Conservation (phyloP, 345 rosid genomes). For the Murraya koenigii region DNA sequence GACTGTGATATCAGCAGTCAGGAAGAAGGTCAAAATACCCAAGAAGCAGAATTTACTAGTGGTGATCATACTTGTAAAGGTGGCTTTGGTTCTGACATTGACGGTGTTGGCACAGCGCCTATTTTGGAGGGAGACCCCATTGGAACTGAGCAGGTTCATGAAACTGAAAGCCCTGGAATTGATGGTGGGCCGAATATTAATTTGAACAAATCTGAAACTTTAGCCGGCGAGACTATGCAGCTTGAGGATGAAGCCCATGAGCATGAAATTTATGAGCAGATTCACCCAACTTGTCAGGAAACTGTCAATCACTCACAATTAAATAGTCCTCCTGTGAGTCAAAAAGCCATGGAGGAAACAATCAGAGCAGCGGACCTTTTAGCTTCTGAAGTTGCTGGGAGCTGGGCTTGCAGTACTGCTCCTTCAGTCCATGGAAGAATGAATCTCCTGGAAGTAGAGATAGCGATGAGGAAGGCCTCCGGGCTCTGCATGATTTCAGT, state of each 20-base stretch:
- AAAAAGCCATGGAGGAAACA: constrained; percentile 49
- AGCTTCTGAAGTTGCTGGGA: constrained; percentile 84
- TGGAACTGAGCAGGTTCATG: constrained; percentile 75
- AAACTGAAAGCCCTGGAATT: constrained; percentile 67
- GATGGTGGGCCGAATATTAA: constrained; percentile 37
- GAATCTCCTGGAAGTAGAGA: constrained; percentile 53
- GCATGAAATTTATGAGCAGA: constrained; percentile 40
- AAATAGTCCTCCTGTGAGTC: constrained; percentile 34
- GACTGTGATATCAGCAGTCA: constrained; percentile 75
- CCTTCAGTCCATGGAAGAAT: constrained; percentile 75
- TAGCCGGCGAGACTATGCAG: constrained; percentile 80
- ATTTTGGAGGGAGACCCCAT: constrained; percentile 52
- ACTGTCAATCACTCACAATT: constrained; percentile 23
- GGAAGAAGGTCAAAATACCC: constrained; percentile 68
- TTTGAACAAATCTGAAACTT: constrained; percentile 32
- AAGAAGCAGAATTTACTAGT: constrained; percentile 69
- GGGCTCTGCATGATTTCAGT: constrained; percentile 39
- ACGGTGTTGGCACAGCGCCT: constrained; percentile 56
- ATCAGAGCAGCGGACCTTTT: constrained; percentile 76
- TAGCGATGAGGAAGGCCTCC: constrained; percentile 38
- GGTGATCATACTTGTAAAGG: constrained; percentile 43
- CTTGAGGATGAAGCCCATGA: constrained; percentile 63
- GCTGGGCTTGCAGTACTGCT: constrained; percentile 86
- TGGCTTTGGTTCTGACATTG: constrained; percentile 85
- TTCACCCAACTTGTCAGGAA: constrained; percentile 23